Evolutionary conservation across 225 moss, liverwort and hornwort species (phyloP), one percentile per base, ranked within the genome.

Genomic region (Climacium dendroides): DNA sequence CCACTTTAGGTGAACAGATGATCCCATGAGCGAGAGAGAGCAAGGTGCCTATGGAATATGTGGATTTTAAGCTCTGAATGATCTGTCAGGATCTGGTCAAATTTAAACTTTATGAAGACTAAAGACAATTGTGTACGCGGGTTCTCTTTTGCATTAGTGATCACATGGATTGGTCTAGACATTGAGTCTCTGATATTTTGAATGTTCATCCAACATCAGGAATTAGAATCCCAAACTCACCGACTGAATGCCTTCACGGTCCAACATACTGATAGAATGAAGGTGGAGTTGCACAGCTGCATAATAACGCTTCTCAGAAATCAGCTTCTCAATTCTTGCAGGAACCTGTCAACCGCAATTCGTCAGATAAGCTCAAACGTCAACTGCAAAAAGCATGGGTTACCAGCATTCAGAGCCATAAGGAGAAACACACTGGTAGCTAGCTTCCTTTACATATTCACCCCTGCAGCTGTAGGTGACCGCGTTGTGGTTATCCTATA

Each of bases 231-330:
- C 37, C 65, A 81, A 58, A 94, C 91, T 93, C 95, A 97, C 98
- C 89, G 95, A 95, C 81, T 99, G 98, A 86, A 97, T 99, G 83
- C 98, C 98, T 90, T 99, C 98, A 78, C 98, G 95, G 84, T 99
- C 98, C 85, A 99, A 93, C 98, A 99, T 99, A 91, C 97, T 99
- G 86, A 97, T 97, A 45, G 98, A 99, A 81, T 99, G 96, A 70
- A 99, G 95, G 90, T 99, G 94, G 84, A 99, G 98, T 94, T 99
- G 98, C 92, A 99, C 97, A 79, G 98, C 98, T 80, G 96, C 97
- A 92, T 97, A 99, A 81, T 95, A 99, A 87, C 97, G 97, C 85
- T 94, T 96, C 88, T 99, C 98, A 83, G 88, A 85, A 87, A 97
- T 95, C 87, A 99, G 91, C 90, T 99, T 99, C 88, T 99, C 98